Evolutionary conservation across 2,329 filamentous ascomycete genomes (phyloP).

Genomic region (Dothiorella sarmentorum): DNA sequence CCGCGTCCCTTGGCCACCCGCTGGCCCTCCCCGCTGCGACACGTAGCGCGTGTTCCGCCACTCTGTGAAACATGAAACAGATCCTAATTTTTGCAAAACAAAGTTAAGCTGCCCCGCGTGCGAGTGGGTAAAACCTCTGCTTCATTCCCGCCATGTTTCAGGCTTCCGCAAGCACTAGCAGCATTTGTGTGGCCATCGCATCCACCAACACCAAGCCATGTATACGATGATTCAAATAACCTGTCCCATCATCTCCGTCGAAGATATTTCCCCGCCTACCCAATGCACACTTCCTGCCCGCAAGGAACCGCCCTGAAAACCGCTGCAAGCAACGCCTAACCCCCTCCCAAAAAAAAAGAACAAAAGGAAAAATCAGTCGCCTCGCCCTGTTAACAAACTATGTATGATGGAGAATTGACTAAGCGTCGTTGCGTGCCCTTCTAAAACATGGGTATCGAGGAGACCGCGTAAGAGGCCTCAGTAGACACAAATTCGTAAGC

Average conservation of each 20-base stretch:
- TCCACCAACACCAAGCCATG: constrained; percentile 13
- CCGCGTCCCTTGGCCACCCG: neutral
- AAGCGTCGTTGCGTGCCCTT: constrained; percentile 16
- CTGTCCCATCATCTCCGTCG: no score
- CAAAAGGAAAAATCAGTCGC: constrained; percentile 1
- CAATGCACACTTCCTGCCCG: neutral
- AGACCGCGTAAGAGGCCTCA: constrained; percentile 14
- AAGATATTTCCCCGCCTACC: constrained; percentile 4
- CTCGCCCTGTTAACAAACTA: constrained; percentile 13
- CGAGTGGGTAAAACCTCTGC: neutral
- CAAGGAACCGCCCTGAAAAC: neutral
- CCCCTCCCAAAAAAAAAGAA: constrained; percentile 6
- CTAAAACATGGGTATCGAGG: constrained; percentile 20
- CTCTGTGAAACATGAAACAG: constrained; percentile 11
- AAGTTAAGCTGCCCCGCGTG: constrained; percentile 3
- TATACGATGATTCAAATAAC: neutral
- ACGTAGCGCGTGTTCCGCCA: constrained; percentile 4
- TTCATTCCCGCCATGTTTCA: constrained; percentile 7
- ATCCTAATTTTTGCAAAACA: neutral
- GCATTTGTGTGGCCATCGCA: no score
- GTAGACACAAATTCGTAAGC: constrained; percentile 11
- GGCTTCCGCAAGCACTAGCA: neutral
- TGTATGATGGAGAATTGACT: constrained; percentile 13
- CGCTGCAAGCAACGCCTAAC: constrained; percentile 14
- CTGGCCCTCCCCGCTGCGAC: constrained; percentile 6